These are phyloP conservation scores for Kodamaea sp. DNA, from an alignment of 1,139 yeast genomes.

Conservation along the genomic window DNA sequence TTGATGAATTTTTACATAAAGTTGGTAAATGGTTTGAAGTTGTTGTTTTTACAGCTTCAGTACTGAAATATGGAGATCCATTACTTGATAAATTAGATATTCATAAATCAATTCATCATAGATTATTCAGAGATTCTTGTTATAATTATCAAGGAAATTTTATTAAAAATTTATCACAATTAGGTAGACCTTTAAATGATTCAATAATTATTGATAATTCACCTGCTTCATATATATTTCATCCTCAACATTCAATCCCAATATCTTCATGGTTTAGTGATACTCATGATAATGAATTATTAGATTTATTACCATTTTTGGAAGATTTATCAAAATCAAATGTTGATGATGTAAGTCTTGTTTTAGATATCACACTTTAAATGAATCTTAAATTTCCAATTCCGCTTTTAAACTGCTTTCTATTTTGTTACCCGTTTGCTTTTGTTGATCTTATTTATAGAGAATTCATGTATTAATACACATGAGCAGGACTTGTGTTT, in stretches of 20 bases:
- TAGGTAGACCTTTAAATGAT: conserved; percentile 87
- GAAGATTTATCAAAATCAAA: conserved; percentile 69
- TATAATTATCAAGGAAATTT: conserved; percentile 78
- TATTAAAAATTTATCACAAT: conserved; percentile 86
- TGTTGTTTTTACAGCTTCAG: conserved; percentile 95
- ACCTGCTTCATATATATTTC: conserved; percentile 94
- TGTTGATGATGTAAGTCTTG: conserved; percentile 81
- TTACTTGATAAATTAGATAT: conserved; percentile 81
- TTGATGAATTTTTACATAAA: conserved; percentile 79
- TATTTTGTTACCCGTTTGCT: neutral
- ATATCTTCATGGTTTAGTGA: conserved; percentile 98
- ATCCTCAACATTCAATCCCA: conserved; percentile 98
- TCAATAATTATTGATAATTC: conserved; percentile 92
- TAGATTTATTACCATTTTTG: conserved; percentile 86
- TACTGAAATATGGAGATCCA: conserved; percentile 94
- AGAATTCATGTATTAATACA: conserved; percentile 11
- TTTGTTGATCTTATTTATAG: conserved; percentile 5
- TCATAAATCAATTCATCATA: conserved; percentile 73
- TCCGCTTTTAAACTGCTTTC: neutral
- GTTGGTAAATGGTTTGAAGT: conserved; percentile 90
- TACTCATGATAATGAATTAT: conserved; percentile 90
- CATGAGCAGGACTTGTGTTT: conserved; percentile 19
- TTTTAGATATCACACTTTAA: conserved; percentile 65
- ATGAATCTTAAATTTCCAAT: no score
- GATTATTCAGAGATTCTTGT: conserved; percentile 80